Evolutionary conservation across 164 flowering plant species (phyloP).

Genomic region (Vitis vinifera): ASM3070453v1 NC_081816.1:24428001-24428500

Average conservation of each 20-base stretch:
- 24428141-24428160: conserved; percentile 59
- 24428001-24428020: not conserved
- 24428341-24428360: conserved; percentile 36
- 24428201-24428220: conserved; percentile 49
- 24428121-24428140: conserved; percentile 55
- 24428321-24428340: conserved; percentile 39
- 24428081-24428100: conserved; percentile 72
- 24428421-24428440: conserved; percentile 27
- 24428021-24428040: not conserved
- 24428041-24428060: not conserved
- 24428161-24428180: conserved; percentile 65
- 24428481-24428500: not conserved
- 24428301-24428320: conserved; percentile 28
- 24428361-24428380: conserved; percentile 31
- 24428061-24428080: conserved; percentile 32
- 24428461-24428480: not conserved
- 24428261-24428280: not conserved
- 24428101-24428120: conserved; percentile 59
- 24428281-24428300: conserved; percentile 40
- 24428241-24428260: not conserved
- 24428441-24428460: not conserved
- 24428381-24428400: conserved; percentile 38
- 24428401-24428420: conserved; percentile 38
- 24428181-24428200: conserved; percentile 29
- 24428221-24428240: not conserved